These are phyloP conservation scores for Hypoxylon sp. DNA, from an alignment of 2,329 filamentous ascomycete genomes.

Conservation along the genomic window DNA sequence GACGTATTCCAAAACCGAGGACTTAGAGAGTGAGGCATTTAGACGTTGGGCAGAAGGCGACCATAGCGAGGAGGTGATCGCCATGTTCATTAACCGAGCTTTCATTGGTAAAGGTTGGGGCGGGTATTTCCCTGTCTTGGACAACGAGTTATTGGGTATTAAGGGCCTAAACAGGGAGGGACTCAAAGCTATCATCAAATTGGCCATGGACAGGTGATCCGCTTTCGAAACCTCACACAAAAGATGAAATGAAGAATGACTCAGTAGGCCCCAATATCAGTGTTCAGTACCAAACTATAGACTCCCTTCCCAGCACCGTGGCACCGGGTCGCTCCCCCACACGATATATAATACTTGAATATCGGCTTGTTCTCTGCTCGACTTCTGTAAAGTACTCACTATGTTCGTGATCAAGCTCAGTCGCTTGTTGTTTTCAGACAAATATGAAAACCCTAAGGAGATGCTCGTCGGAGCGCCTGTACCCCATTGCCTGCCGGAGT, in stretches of 20 bases:
- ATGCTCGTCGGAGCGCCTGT: slow-evolving; percentile 37
- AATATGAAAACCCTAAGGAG: slow-evolving; percentile 27
- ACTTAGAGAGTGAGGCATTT: slow-evolving; percentile 37
- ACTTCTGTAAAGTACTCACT: slow-evolving; percentile 23
- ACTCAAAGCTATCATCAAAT: slow-evolving; percentile 41
- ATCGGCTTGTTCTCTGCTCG: slow-evolving; percentile 2
- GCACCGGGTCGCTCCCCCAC: slow-evolving; percentile 24
- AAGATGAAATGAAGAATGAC: slow-evolving; percentile 22
- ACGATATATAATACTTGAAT: slow-evolving; percentile 27
- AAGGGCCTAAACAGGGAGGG: slow-evolving; percentile 39
- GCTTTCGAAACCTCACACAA: not conserved
- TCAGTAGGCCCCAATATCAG: slow-evolving; percentile 22
- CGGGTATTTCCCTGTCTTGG: slow-evolving; percentile 42
- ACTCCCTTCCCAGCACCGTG: slow-evolving; percentile 29
- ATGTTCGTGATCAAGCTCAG: slow-evolving; percentile 13
- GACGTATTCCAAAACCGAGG: slow-evolving; percentile 38
- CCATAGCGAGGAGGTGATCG: slow-evolving; percentile 45
- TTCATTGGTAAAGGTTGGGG: slow-evolving; percentile 45
- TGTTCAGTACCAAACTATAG: slow-evolving; percentile 21
- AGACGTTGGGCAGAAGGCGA: slow-evolving; percentile 43
- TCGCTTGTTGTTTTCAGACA: slow-evolving; percentile 5
- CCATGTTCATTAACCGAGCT: slow-evolving; percentile 44
- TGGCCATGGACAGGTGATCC: slow-evolving; percentile 38
- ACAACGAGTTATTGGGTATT: slow-evolving; percentile 43
- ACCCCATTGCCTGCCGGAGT: slow-evolving; percentile 29